A percentile compares a stretch with the other conserved stretches of the same genome.
Evolutionary conservation across 2,329 filamentous ascomycete species (phyloP).

Genomic region (Trichoderma sp.): DNA sequence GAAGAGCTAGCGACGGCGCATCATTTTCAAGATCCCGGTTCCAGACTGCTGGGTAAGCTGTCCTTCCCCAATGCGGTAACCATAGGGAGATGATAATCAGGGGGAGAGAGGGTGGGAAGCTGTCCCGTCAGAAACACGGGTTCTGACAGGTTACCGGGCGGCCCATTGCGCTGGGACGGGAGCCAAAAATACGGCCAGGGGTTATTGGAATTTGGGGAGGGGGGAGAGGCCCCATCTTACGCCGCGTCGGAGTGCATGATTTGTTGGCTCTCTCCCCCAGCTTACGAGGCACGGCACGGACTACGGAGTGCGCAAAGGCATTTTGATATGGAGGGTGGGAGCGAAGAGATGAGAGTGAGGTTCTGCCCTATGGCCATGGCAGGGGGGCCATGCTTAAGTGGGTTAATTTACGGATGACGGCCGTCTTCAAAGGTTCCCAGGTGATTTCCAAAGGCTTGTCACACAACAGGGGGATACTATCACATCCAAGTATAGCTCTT

Average conservation of each 20-base stretch:
- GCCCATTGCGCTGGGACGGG: conserved; percentile 18
- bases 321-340: not conserved
- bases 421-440: not conserved
- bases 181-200: not conserved
- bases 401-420: not conserved
- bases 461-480: not conserved
- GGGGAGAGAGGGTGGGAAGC: not conserved
- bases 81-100: not conserved
- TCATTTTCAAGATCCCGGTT: not conserved
- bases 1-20: not conserved
- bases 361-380: not conserved
- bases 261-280: not conserved
- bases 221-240: not conserved
- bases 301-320: not conserved
- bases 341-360: not conserved
- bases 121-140: not conserved
- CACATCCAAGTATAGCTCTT: not conserved
- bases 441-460: not conserved
- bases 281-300: not conserved
- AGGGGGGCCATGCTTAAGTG: not conserved
- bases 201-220: not conserved
- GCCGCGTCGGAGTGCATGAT: not conserved
- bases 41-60: conserved; percentile 7
- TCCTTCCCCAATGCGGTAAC: not conserved
- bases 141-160: not conserved